Conservation (phyloP, 1,139 yeast genomes). For the Hemisphaericaspora xylofermentans region DNA sequence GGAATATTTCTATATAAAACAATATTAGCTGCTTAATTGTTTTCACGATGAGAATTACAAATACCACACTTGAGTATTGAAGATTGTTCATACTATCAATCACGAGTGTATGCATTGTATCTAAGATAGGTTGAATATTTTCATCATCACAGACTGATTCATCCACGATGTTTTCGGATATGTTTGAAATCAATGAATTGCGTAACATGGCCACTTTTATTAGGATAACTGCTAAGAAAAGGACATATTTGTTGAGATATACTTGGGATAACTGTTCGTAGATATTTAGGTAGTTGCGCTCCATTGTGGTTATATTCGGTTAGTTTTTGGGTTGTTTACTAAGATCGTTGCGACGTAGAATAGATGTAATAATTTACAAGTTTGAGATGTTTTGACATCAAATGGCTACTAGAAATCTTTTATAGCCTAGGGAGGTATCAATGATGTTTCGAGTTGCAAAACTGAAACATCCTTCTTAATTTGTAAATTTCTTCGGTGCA, state of each 20-base stretch:
- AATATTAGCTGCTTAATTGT: conserved; percentile 59
- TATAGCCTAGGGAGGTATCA: too few species aligned
- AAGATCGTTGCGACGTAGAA: not conserved
- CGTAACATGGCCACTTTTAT: conserved; percentile 52
- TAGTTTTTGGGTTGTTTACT: not conserved
- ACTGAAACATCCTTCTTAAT: too few species aligned
- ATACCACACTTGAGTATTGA: conserved; percentile 11
- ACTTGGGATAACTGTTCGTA: conserved; percentile 55
- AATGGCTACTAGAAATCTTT: too few species aligned
- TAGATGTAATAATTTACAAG: not conserved
- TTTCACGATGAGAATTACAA: conserved; percentile 10
- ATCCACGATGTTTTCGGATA: conserved; percentile 32
- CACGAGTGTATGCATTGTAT: conserved; percentile 11
- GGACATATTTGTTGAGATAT: conserved; percentile 57
- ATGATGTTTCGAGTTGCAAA: not conserved
- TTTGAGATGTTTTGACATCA: not conserved
- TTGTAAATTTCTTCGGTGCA: too few species aligned
- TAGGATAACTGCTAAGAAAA: conserved; percentile 44
- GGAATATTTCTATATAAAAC: conserved; percentile 66
- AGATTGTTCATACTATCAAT: conserved; percentile 10
- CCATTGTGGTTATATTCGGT: conserved; percentile 5
- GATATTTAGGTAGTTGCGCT: conserved; percentile 26
- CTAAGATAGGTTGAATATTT: conserved; percentile 13
- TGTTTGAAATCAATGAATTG: conserved; percentile 32
- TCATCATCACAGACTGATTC: conserved; percentile 24